Conservation (phyloP, 225 moss, liverwort and hornwort genomes). For the Thuidium tamariscinum region DNA sequence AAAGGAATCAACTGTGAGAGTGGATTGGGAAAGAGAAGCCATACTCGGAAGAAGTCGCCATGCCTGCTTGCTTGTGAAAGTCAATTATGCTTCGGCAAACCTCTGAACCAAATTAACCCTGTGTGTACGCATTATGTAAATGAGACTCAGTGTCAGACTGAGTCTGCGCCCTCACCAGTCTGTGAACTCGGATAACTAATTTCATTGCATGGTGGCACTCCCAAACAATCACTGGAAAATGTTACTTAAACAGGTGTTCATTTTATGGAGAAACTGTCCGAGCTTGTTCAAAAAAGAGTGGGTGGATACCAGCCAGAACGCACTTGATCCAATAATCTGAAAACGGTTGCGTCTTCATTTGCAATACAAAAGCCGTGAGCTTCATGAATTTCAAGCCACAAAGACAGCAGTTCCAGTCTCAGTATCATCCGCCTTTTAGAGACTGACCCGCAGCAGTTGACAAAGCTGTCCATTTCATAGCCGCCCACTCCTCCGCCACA, state of each 20-base stretch:
- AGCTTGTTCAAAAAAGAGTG: background rate
- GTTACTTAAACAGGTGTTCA: background rate
- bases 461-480: background rate
- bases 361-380: background rate
- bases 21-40: background rate
- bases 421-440: background rate
- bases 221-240: background rate
- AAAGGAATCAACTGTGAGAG: background rate
- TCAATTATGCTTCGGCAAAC: background rate
- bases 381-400: background rate
- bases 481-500: background rate
- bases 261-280: background rate
- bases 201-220: background rate
- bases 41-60: slow-evolving; percentile 19
- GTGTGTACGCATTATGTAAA: background rate
- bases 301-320: background rate
- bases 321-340: background rate
- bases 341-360: background rate
- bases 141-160: background rate
- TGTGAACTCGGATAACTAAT: background rate
- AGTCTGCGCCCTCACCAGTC: background rate
- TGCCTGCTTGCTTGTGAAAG: background rate
- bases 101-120: background rate
- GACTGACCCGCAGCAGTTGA: background rate
- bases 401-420: background rate